These are phyloP conservation scores for Apiospora kogelbergensis DNA, from an alignment of 2,329 filamentous ascomycete species.

Conservation along the genomic window DNA sequence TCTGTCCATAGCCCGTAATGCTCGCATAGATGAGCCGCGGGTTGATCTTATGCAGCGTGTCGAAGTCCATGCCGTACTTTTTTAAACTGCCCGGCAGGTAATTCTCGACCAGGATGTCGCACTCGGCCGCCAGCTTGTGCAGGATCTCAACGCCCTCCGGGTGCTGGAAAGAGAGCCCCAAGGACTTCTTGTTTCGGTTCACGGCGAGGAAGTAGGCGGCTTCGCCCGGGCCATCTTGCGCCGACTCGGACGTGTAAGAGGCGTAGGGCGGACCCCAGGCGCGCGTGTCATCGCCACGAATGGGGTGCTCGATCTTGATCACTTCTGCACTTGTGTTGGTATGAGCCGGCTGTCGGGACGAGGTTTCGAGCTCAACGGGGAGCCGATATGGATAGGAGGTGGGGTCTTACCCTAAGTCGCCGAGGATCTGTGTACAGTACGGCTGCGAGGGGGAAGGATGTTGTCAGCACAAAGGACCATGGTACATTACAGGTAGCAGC, in stretches of 20 bases:
- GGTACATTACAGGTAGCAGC: slow-evolving; percentile 12
- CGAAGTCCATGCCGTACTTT: slow-evolving; percentile 91
- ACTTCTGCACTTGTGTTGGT: slow-evolving; percentile 72
- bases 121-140: slow-evolving; percentile 78
- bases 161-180: slow-evolving; percentile 89
- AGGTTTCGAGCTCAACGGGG: neutral
- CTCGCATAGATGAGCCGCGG: slow-evolving; percentile 89
- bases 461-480: slow-evolving; percentile 13
- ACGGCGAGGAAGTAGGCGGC: slow-evolving; percentile 94
- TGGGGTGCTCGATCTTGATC: slow-evolving; percentile 95
- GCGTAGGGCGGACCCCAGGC: slow-evolving; percentile 97
- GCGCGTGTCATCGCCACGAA: slow-evolving; percentile 86
- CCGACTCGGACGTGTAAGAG: slow-evolving; percentile 62
- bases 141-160: slow-evolving; percentile 81
- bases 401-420: slow-evolving; percentile 80
- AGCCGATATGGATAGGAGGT: slow-evolving; percentile 4
- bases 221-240: slow-evolving; percentile 73
- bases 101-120: slow-evolving; percentile 94
- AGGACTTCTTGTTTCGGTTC: slow-evolving; percentile 95
- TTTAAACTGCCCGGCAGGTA: slow-evolving; percentile 87
- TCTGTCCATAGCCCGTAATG: slow-evolving; percentile 96
- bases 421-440: slow-evolving; percentile 95
- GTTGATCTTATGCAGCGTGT: slow-evolving; percentile 77
- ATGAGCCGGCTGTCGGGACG: slow-evolving; percentile 27
- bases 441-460: slow-evolving; percentile 56